A percentile compares a stretch with the other conserved stretches of the same genome.
These are phyloP conservation scores for Wickerhamomyces mucosus DNA, from an alignment of 805 yeast genomes.

Conservation along the genomic window DNA sequence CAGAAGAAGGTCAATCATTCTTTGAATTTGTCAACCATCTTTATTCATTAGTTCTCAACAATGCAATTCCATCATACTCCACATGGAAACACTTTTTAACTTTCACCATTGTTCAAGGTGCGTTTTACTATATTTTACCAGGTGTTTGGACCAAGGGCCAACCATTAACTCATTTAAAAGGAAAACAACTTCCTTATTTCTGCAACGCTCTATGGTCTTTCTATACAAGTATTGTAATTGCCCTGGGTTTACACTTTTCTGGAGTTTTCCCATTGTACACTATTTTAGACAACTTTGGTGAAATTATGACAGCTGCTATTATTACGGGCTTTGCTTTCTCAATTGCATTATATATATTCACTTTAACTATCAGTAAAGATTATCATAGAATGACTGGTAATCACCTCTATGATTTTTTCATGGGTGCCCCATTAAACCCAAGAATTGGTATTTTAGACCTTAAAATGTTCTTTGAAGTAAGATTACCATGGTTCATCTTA, in stretches of 20 bases:
- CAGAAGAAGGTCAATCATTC: conserved; percentile 40
- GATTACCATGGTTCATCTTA: conserved; percentile 93
- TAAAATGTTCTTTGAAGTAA: conserved; percentile 96
- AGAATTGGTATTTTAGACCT: conserved; percentile 86
- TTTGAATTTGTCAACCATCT: conserved; percentile 36
- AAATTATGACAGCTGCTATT: conserved; percentile 89
- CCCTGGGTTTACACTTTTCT: conserved; percentile 57
- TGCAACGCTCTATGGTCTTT: conserved; percentile 89
- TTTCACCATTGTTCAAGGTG: conserved; percentile 59
- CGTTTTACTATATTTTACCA: conserved; percentile 76
- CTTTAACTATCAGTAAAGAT: conserved; percentile 57
- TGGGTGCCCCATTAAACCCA: conserved; percentile 98
- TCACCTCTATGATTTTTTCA: conserved; percentile 80
- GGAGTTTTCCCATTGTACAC: conserved; percentile 67
- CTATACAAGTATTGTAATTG: conserved; percentile 54
- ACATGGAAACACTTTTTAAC: conserved; percentile 66
- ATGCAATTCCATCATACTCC: conserved; percentile 48
- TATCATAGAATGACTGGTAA: conserved; percentile 90
- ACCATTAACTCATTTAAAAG: conserved; percentile 73
- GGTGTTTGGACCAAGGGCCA: conserved; percentile 95
- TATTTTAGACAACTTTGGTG: conserved; percentile 75
- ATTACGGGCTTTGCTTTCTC: conserved; percentile 66
- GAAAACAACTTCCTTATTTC: conserved; percentile 78
- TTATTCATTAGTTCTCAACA: conserved; percentile 33
- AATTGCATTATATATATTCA: conserved; percentile 57